Base-by-base conservation (phyloP, 805 yeast genomes). In the Nakazawaea pomicola region DNA sequence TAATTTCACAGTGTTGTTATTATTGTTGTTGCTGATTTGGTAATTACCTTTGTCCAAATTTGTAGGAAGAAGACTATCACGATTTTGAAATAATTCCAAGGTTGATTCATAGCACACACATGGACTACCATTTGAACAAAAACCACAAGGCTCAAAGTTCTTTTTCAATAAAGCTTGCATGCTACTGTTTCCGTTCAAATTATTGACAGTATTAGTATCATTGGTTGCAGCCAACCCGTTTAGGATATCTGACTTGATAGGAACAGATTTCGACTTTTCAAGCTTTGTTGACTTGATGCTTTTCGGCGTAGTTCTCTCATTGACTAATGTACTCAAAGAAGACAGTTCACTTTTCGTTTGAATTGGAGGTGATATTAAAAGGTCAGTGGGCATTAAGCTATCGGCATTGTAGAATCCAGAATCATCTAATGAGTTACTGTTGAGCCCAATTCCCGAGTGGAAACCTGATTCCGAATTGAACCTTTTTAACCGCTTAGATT, bases 401-500 rank as follows among this genome's bases (percentile, higher is more conserved):
- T 41, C 45, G 15, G 40, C 45, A 37, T 41, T 41, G 15, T 36
- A 41, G 20, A 32, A 41, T 5, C 38, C 40, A 2, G 45, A 41
- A 23, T 36, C 41, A 25, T 41, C 45, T n/a, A 36, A 30, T 4
- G 44, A 20, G 16, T 41, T 41, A 11, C 38, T 31, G 11, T 33
- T 33, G 15, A 41, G 19, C 1, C 45, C 45, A 12, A 37, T 33
- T 6, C 28, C 20, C 4, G 38, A 27, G 12, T 31, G 11, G 20
- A 18, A 36, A 12, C 35, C 33, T 6, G 24, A 17, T 3, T 41
- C 45, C 3, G 52, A 36, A 23, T 42, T 15, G 40, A 53, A 42
- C 29, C 42, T 36, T 34, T 55, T 59, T 33, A 40, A 47, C 33
- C 63, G 52, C 43, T 61, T 58, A 7, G 56, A 45, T 9, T 60